Base-by-base conservation (phyloP, 1,284 basidiomycete genomes). In the Melampsora occidentalis region DNA sequence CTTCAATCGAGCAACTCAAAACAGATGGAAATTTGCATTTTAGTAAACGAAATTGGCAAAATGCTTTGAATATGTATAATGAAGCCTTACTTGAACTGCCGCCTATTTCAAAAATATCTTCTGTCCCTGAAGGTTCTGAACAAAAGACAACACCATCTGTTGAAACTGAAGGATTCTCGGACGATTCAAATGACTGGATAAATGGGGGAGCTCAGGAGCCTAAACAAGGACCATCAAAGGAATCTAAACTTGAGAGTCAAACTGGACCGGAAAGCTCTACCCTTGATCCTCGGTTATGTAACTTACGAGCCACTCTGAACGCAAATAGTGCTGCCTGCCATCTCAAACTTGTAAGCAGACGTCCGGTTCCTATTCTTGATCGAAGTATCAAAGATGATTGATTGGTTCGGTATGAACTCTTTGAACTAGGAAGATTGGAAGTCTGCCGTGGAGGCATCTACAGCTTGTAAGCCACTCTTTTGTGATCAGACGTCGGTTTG, bases 321-420 rank as follows among this genome's bases (percentile, higher is more conserved):
- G 89, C 90, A 49, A 94, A 94, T 80, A 89, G 93, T 49, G 92
- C 87, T 1, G 93, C 92, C 72, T 92, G 90, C 80, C 85, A 89
- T 81, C 85, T 91, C 2, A 91, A 91, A 81, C 83, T 91, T 81
- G 92, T 91, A 81, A 80, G 88, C 81, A 68, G 53, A 39, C 25
- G 7, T 51, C 28, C 64, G 65, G 25, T 28, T 53, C 46, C 53
- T 57, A 3, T 65, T 57, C 31, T 69, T 61, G 20, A n/a, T 51
- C 57, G 62, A 49, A 25, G 9, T 80, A 93, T 92, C 88, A 86
- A 69, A 89, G 91, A 66, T 86, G 90, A 81, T n/a, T 25, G 2
- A 48, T 25, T n/a, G 33, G 39, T n/a, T 25, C 25, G 28, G 10
- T 71, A 25, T 25, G 10, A 25, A 35, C 51, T 16, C 67, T 49